A percentile compares a stretch with the other conserved stretches of the same genome.
Conservation (phyloP, 441 rosid genomes). For the Erodium chrysanthum region DNA sequence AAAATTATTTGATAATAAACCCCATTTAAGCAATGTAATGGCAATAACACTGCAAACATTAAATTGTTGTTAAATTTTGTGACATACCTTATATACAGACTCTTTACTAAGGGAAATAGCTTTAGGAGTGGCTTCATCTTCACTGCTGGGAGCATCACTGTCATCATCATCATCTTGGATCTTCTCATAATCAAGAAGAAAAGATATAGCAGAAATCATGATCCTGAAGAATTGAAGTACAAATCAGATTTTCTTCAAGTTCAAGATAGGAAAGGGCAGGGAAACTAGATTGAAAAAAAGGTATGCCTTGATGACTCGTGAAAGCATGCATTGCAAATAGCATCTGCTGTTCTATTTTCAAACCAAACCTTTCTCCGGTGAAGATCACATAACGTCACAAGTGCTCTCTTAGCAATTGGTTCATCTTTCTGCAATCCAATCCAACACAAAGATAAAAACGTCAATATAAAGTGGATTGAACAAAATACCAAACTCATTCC, state of each 20-base stretch:
- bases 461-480: conserved; percentile 2
- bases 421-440: conserved; percentile 63
- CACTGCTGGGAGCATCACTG: conserved; percentile 65
- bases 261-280: conserved; percentile 12
- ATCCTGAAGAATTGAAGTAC: conserved; percentile 38
- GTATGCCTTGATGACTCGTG: conserved; percentile 67
- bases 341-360: conserved; percentile 82
- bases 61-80: conserved; percentile 3
- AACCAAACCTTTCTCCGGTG: conserved; percentile 79
- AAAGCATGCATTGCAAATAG: conserved; percentile 79
- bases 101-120: conserved; percentile 42
- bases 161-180: conserved; percentile 48
- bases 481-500: neutral
- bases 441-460: neutral
- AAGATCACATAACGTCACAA: conserved; percentile 62
- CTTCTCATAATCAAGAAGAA: conserved; percentile 87
- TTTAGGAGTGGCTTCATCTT: conserved; percentile 49
- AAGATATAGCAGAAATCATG: conserved; percentile 62
- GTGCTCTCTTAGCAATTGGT: conserved; percentile 61
- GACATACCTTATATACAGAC: conserved; percentile 65
- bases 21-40: neutral
- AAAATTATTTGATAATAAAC: neutral
- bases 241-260: conserved; percentile 14
- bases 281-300: conserved; percentile 7
- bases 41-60: neutral